Evolutionary conservation across 2,329 filamentous ascomycete genomes (phyloP), one percentile per base, ranked within the genome.

Genomic region (Tolypocladium paradoxum): DNA sequence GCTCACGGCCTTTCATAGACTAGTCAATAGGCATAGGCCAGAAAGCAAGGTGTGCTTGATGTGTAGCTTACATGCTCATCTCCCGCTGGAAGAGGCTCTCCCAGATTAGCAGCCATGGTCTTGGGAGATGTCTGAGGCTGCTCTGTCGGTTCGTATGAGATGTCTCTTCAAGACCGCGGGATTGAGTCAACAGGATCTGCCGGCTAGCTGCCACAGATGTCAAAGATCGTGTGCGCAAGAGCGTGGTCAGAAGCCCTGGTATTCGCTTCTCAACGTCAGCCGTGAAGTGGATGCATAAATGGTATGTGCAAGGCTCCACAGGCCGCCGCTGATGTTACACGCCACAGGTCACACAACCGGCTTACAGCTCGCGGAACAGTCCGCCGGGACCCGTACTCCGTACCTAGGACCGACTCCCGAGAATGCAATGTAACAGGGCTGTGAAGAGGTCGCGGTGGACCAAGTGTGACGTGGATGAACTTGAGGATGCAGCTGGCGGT

Each of bases 21-120:
- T n/a, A n/a, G 43, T 40, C 31, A 11, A 49, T 29, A 18, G 52
- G 45, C 12, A 24, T 3, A 46, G 22, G 37, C 24, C 43, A 31
- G 11, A 35, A 22, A 6, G 24, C n/a, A 1, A 27, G 8, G 16
- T 34, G 1, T 11, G 8, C 14, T 38, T 4, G 6, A 16, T 22
- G 7, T 14, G 11, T 7, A 16, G 7, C 60, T 62, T 54, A 58
- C 63, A 57, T 65, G 63, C 20, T 58, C 57, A 31, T 65, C 63
- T 24, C 60, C 60, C 1, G 56, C 59, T 1, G 62, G 62, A 9
- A 65, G 59, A 35, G 60, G 50, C 47, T 58, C 59, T 5, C 63
- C 63, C 12, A 60, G 33, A 5, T 56, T 49, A 18, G 38, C 24
- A 9, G 47, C n/a, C 54, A 56, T 54, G 22, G 27, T 24, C n/a